Percentiles rank a stretch among this genome's conserved stretches.
Evolutionary conservation across 768 basidiomycete species (phyloP).

Genomic region (Russula foetens): DNA sequence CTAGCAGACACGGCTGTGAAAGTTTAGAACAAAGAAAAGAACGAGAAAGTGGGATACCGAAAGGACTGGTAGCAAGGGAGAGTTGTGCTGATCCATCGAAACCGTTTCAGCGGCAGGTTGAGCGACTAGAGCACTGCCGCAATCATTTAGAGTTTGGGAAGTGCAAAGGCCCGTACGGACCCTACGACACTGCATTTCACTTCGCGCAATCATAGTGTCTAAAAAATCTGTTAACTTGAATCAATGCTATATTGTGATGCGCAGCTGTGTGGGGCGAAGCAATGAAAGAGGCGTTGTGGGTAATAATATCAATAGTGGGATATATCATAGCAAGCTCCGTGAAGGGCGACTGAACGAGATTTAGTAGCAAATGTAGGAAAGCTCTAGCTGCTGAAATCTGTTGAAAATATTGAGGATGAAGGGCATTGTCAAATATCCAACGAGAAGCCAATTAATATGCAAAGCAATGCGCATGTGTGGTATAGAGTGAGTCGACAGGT

Average conservation of each 20-base stretch:
- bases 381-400: constrained; percentile 1
- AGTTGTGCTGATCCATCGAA: too few relatives aligned
- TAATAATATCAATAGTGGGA: constrained; percentile 13
- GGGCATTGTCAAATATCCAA: constrained; percentile 12
- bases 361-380: constrained; percentile 9
- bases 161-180: too few relatives aligned
- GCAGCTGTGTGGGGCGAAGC: constrained; percentile 11
- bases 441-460: constrained; percentile 16
- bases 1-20: neutral
- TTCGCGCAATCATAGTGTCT: too few relatives aligned
- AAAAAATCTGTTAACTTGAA: neutral
- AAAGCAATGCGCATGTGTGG: constrained; percentile 10
- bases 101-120: too few relatives aligned
- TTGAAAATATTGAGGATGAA: constrained; percentile 1
- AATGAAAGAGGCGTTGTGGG: constrained; percentile 1
- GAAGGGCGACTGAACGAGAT: neutral
- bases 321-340: constrained; percentile 13
- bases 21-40: neutral
- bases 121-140: too few relatives aligned
- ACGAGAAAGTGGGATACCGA: neutral
- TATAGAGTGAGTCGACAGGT: constrained; percentile 11
- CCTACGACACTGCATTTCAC: too few relatives aligned
- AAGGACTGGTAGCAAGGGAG: neutral
- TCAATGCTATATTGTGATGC: constrained; percentile 15
- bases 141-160: too few relatives aligned